Evolutionary conservation across 2,329 filamentous ascomycete species (phyloP).

Genomic region (Aplosporella prunicola): DNA sequence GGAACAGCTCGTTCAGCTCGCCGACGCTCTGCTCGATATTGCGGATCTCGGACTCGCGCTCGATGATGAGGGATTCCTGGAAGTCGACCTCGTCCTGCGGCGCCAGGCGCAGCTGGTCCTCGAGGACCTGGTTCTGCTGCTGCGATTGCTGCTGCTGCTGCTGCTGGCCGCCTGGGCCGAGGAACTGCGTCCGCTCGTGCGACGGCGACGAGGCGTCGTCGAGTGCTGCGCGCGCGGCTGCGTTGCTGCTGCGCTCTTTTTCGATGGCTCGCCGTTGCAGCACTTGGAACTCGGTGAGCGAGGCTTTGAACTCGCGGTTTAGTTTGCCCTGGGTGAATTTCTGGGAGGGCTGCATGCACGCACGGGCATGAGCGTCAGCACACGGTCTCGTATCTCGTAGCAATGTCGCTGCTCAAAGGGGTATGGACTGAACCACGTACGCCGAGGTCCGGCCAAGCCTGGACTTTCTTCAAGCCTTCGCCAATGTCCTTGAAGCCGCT

Average conservation of each 20-base stretch:
- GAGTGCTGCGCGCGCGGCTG: constrained; percentile 70
- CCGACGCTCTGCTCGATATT: constrained; percentile 96
- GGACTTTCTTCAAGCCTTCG: constrained; percentile 86
- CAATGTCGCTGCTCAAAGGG: background rate
- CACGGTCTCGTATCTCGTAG: background rate
- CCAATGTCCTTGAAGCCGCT: constrained; percentile 83
- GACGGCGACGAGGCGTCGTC: constrained; percentile 40
- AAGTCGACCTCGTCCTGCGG: constrained; percentile 95
- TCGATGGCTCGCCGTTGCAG: constrained; percentile 87
- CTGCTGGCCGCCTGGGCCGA: constrained; percentile 39
- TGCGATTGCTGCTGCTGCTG: constrained; percentile 37
- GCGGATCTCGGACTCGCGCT: constrained; percentile 92
- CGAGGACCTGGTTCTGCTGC: constrained; percentile 41
- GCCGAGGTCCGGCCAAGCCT: constrained; percentile 61
- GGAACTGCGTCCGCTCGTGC: constrained; percentile 20
- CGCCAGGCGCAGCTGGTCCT: constrained; percentile 68
- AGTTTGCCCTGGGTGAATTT: constrained; percentile 95
- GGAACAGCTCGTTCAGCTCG: constrained; percentile 92
- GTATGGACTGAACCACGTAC: constrained; percentile 46
- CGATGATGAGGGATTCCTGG: constrained; percentile 88
- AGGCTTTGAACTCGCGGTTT: constrained; percentile 82
- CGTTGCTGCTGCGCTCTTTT: constrained; percentile 80
- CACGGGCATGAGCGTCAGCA: background rate
- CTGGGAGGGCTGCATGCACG: constrained; percentile 66
- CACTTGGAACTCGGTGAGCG: constrained; percentile 80